Conservation (phyloP, 768 basidiomycete genomes). For the Epithele typhae region DNA sequence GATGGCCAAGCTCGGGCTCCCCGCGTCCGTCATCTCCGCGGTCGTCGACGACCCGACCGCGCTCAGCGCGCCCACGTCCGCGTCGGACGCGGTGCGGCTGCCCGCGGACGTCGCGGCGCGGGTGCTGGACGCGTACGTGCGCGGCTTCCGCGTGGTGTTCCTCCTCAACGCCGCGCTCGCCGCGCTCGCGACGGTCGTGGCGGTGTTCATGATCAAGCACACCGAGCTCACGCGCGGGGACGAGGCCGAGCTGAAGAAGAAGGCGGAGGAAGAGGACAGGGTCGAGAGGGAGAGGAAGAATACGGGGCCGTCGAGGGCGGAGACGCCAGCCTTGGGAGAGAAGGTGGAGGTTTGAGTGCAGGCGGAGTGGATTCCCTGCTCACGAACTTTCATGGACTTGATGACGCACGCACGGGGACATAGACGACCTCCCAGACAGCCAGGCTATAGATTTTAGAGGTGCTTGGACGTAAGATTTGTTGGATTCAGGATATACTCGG, state of each 20-base stretch:
- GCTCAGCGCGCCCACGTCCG: constrained; percentile 27
- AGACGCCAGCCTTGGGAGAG: too few species aligned
- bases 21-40: constrained; percentile 33
- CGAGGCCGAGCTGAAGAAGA: constrained; percentile 44
- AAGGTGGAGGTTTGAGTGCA: too few species aligned
- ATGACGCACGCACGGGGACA: too few species aligned
- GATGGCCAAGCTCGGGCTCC: constrained; percentile 35
- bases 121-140: constrained; percentile 49
- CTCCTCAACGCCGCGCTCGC: constrained; percentile 55
- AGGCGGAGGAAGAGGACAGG: constrained; percentile 15
- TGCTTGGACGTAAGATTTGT: too few species aligned
- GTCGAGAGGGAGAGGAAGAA: too few species aligned
- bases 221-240: constrained; percentile 56
- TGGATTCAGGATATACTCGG: too few species aligned
- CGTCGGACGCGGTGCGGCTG: constrained; percentile 29
- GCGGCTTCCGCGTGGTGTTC: constrained; percentile 57
- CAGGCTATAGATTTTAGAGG: too few species aligned
- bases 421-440: too few species aligned
- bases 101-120: constrained; percentile 31
- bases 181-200: constrained; percentile 49
- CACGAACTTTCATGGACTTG: too few species aligned
- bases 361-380: too few species aligned
- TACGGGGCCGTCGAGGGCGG: too few species aligned
- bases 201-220: constrained; percentile 57
- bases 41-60: constrained; percentile 48